Evolutionary conservation across 306 rosid genomes (phyloP).

Genomic region (Hylodesmum podocarpum): DNA sequence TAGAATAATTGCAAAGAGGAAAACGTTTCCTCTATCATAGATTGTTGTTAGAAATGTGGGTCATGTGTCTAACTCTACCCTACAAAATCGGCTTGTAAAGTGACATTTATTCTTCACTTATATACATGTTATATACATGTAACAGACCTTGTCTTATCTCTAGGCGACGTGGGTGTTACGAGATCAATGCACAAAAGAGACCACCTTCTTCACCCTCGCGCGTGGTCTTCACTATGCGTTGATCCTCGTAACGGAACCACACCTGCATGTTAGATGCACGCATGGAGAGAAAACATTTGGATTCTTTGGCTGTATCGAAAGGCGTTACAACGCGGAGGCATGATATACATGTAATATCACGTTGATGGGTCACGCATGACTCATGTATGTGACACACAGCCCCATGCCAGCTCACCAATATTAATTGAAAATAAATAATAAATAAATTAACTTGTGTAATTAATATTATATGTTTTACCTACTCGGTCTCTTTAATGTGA

Average conservation of each 20-base stretch:
- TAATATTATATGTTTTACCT: slow-evolving; percentile 32
- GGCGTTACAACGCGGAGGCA: neutral
- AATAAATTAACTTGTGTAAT: neutral
- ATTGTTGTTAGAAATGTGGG: too few species aligned
- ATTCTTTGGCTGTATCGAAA: neutral
- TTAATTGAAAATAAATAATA: too few species aligned
- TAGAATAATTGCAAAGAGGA: neutral
- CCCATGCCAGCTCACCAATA: neutral
- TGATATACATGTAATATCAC: neutral
- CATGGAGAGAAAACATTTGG: neutral
- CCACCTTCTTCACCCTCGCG: neutral
- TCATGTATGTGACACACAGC: neutral
- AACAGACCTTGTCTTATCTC: too few species aligned
- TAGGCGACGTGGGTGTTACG: too few species aligned
- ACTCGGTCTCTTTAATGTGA: slow-evolving; percentile 28
- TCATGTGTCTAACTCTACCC: too few species aligned
- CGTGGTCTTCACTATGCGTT: neutral
- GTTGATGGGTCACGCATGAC: neutral
- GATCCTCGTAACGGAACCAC: neutral
- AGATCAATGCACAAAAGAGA: too few species aligned
- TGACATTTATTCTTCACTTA: too few species aligned
- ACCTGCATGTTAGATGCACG: neutral
- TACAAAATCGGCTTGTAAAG: too few species aligned
- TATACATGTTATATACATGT: too few species aligned
- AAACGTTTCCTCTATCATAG: neutral